phyloP scores from a whole-genome alignment of 2,329 filamentous ascomycete genomes.

The Claviceps africana region DNA sequence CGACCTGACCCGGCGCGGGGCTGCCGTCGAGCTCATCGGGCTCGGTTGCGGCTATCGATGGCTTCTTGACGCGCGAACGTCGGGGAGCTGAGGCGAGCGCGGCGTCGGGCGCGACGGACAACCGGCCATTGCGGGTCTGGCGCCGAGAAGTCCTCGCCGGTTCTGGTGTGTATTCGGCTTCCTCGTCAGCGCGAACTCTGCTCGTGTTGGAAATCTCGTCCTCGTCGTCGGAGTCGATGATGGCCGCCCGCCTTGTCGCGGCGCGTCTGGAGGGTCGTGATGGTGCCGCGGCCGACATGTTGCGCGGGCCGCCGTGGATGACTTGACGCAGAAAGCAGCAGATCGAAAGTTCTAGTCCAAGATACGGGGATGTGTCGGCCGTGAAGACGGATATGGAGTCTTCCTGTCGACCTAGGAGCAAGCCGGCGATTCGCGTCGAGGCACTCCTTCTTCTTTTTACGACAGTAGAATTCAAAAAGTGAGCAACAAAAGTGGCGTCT shows the following conservation, averaged over 20 bases:
- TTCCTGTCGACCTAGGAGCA: background rate
- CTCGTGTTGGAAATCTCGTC: slow-evolving; percentile 43
- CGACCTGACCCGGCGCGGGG: slow-evolving; percentile 18
- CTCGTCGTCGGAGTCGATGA: slow-evolving; percentile 72
- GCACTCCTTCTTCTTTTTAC: too few species aligned
- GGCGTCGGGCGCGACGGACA: slow-evolving; percentile 30
- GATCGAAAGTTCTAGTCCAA: background rate
- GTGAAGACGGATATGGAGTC: background rate
- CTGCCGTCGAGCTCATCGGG: slow-evolving; percentile 6
- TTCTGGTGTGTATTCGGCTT: slow-evolving; percentile 71
- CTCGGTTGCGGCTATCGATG: slow-evolving; percentile 10
- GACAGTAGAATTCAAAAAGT: background rate
- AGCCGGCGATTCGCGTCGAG: background rate
- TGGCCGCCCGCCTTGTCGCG: slow-evolving; percentile 52
- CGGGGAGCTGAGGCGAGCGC: slow-evolving; percentile 29
- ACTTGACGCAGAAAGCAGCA: background rate
- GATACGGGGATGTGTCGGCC: background rate
- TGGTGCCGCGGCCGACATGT: slow-evolving; percentile 19
- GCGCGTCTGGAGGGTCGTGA: slow-evolving; percentile 27
- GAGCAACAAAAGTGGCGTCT: slow-evolving; percentile 1
- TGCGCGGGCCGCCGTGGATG: background rate
- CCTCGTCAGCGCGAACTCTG: slow-evolving; percentile 41
- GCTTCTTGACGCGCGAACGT: slow-evolving; percentile 28
- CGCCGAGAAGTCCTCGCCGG: slow-evolving; percentile 44
- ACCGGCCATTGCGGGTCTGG: slow-evolving; percentile 26